Base-by-base conservation (phyloP, 345 rosid genomes). In the Streptanthus diversifolius region DNA sequence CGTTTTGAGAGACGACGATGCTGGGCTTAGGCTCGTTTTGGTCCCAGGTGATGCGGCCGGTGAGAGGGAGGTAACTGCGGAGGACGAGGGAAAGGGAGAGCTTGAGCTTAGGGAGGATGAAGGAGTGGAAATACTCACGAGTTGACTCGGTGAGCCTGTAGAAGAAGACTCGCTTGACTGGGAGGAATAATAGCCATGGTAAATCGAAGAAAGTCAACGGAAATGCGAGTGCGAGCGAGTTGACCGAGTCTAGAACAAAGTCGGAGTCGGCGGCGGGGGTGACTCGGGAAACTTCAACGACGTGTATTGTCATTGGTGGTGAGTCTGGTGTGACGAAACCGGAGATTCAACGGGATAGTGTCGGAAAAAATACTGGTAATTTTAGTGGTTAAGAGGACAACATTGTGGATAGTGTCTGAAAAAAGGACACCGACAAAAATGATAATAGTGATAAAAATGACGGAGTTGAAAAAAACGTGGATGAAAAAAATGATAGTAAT, bases 51-150 rank as follows among this genome's bases (percentile, higher is more conserved):
- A 83, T 14, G 65, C 30, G 43, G 15, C 85, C 83, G 6, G 75
- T 32, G 47, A 81, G 63, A 30, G 83, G 85, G 36, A 79, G 80
- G 51, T 60, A 79, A 58, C 32, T 59, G 36, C 12, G 36, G 73
- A 83, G 84, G 14, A 52, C 53, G 15, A 44, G 63, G 3, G 85
- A 79, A 0, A 79, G 80, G 8, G 83, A 79, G 60, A 13, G 75
- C 12, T 70, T 79, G 65, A 83, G 84, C 15, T 59, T 77, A 0
- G 83, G 84, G 10, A 81, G 63, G 60, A 76, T 51, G 3, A 9
- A 57, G 3, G 79, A 80, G 68, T 52, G 7, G 55, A 83, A 80
- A 3, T 8, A 32, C 17, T 41, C 17, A 1, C 30, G 70, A 44
- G 57, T 70, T 6, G 58, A 53, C 18, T 67, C 64, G 29, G 68